These are phyloP conservation scores for Venturia oleaginea DNA, from an alignment of 2,329 filamentous ascomycete species.

Conservation along the genomic window DNA sequence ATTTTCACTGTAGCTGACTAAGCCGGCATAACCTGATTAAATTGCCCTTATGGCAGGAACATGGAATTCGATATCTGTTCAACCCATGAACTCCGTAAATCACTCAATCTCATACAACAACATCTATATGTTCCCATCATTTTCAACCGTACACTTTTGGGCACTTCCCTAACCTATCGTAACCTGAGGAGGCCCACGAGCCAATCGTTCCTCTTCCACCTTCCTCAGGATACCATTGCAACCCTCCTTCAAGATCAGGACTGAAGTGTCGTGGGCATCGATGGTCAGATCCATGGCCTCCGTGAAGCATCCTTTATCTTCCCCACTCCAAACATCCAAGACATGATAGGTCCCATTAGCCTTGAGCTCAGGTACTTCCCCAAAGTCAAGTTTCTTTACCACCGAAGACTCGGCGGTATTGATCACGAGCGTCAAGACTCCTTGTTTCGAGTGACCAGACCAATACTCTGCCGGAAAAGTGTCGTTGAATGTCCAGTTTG, in stretches of 20 bases:
- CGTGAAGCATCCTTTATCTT: conserved; percentile 22
- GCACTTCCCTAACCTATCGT: too few relatives aligned
- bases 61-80: too few relatives aligned
- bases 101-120: too few relatives aligned
- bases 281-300: neutral
- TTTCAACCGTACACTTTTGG: too few relatives aligned
- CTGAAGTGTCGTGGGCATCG: neutral
- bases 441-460: conserved; percentile 34
- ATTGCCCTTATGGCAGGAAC: too few relatives aligned
- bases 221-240: neutral
- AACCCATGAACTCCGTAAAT: too few relatives aligned
- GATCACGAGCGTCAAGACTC: conserved; percentile 38
- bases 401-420: conserved; percentile 24
- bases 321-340: conserved; percentile 39
- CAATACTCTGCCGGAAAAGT: conserved; percentile 43
- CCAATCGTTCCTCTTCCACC: too few relatives aligned
- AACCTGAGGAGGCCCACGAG: too few relatives aligned
- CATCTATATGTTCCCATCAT: too few relatives aligned
- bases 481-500: conserved; percentile 42
- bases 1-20: too few relatives aligned
- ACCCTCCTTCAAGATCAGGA: neutral
- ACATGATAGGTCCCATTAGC: conserved; percentile 28
- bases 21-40: too few relatives aligned
- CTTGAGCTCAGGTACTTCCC: conserved; percentile 36
- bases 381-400: conserved; percentile 32